A percentile compares a stretch with the other conserved stretches of the same genome.
Conservation (phyloP, 2,329 filamentous ascomycete genomes). For the Phoma sp. region DNA sequence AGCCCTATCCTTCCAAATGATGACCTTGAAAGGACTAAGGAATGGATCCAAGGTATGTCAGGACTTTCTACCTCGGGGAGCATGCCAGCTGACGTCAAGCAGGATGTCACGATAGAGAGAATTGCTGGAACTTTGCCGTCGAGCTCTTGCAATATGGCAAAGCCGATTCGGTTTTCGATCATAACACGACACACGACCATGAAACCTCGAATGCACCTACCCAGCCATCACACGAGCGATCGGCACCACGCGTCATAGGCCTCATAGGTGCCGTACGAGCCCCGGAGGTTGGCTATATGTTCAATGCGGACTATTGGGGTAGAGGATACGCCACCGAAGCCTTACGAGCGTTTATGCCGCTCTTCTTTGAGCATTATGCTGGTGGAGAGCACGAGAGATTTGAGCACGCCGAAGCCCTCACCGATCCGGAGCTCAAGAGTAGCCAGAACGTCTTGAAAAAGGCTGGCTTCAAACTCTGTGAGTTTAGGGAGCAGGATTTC, state of each 20-base stretch:
- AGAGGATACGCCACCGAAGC: slow-evolving; percentile 54
- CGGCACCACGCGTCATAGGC: slow-evolving; percentile 46
- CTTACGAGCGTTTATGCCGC: slow-evolving; percentile 48
- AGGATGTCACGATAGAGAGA: slow-evolving; percentile 35
- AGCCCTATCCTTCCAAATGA: slow-evolving; percentile 58
- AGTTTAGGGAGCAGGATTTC: slow-evolving; percentile 50
- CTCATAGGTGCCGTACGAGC: slow-evolving; percentile 51
- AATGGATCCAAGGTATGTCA: slow-evolving; percentile 44
- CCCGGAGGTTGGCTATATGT: slow-evolving; percentile 53
- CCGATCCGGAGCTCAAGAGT: slow-evolving; percentile 56
- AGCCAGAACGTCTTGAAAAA: slow-evolving; percentile 66
- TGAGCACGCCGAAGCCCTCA: slow-evolving; percentile 53
- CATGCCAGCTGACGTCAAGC: not conserved
- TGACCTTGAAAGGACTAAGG: slow-evolving; percentile 48
- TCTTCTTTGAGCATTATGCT: slow-evolving; percentile 48
- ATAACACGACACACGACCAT: not conserved
- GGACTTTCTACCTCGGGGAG: not conserved
- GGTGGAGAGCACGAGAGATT: slow-evolving; percentile 34
- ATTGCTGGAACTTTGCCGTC: slow-evolving; percentile 65
- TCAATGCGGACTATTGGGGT: slow-evolving; percentile 49
- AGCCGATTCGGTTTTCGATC: not conserved
- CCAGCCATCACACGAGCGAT: slow-evolving; percentile 2
- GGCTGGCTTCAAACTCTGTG: slow-evolving; percentile 59
- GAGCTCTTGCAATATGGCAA: slow-evolving; percentile 47
- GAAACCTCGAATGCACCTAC: not conserved